These are phyloP conservation scores for Eucalyptus curtisii DNA, from an alignment of 345 rosid species.

Conservation along the genomic window DNA sequence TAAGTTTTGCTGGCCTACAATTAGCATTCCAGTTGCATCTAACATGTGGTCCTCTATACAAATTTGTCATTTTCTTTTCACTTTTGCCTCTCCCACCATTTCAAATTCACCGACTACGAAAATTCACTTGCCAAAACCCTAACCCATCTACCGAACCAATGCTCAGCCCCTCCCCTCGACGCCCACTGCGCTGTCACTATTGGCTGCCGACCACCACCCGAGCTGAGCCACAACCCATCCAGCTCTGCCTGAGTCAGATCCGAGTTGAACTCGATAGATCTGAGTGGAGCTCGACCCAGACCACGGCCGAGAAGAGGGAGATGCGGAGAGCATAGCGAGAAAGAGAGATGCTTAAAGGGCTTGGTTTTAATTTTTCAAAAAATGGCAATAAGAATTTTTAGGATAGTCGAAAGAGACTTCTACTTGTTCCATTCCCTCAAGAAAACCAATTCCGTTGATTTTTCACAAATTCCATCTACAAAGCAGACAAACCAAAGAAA, in stretches of 20 bases:
- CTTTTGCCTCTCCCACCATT: background rate
- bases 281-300: background rate
- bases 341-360: background rate
- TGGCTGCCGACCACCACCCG: background rate
- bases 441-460: background rate
- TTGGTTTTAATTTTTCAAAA: too few relatives aligned
- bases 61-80: background rate
- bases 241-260: too few relatives aligned
- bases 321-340: background rate
- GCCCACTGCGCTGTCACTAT: background rate
- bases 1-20: background rate
- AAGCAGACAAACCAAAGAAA: background rate
- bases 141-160: background rate
- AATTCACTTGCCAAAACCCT: background rate
- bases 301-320: background rate
- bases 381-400: background rate
- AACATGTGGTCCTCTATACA: too few relatives aligned
- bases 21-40: background rate
- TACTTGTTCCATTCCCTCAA: background rate
- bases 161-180: background rate
- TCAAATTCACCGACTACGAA: background rate
- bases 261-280: background rate
- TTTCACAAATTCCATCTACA: too few relatives aligned
- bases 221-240: background rate
- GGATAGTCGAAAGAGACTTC: background rate